phyloP scores from a whole-genome alignment of 108 stramenopile species.

The Pseudonitzschia delicatissima region DNA sequence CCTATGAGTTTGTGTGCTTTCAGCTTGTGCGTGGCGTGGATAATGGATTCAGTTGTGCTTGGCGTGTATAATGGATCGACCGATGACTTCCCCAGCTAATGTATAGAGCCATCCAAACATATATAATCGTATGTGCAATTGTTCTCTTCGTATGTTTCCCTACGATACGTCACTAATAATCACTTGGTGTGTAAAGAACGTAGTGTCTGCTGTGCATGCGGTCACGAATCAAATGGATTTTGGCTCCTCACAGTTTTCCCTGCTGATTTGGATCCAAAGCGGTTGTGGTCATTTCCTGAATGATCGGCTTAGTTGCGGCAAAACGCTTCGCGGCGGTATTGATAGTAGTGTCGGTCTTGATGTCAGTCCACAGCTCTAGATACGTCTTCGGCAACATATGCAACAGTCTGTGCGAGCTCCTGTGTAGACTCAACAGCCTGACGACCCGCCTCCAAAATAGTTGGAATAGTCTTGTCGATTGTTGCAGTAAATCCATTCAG shows the following conservation, averaged over 20 bases:
- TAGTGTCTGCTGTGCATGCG: no score
- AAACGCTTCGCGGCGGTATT: not conserved
- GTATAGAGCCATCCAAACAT: no score
- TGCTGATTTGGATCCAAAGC: not conserved
- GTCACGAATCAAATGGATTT: no score
- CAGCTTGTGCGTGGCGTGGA: no score
- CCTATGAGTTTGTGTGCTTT: no score
- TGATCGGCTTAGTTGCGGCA: not conserved
- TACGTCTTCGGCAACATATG: not conserved
- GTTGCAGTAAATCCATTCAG: not conserved
- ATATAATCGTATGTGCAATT: no score
- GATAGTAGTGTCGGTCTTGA: not conserved
- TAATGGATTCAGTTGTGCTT: no score
- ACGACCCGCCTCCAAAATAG: not conserved
- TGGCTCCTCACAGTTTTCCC: not conserved
- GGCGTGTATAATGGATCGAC: no score
- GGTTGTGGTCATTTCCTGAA: conserved; percentile 1
- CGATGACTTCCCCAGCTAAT: no score
- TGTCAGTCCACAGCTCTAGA: not conserved
- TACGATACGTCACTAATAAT: no score
- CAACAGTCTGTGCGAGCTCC: not conserved
- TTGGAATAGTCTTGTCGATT: not conserved
- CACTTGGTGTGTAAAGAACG: no score
- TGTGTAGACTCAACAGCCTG: not conserved
- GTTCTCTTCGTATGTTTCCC: no score